A percentile compares a stretch with the other conserved stretches of the same genome.
phyloP scores from a whole-genome alignment of 768 basidiomycete species.

The Nidula microcarpa region DNA sequence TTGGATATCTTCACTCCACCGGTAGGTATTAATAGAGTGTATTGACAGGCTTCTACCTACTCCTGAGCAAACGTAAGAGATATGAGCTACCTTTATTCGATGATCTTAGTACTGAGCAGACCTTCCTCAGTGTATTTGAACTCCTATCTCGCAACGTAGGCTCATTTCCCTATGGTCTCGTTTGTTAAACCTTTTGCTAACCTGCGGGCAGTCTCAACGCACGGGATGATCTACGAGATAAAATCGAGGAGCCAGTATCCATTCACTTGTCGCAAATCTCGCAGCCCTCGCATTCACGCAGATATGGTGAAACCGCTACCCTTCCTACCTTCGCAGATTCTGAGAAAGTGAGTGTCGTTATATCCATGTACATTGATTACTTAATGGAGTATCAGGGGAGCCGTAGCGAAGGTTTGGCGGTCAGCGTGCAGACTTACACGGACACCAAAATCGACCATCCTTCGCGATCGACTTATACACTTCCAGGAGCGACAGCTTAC shows the following conservation, averaged over 20 bases:
- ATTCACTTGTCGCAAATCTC: conserved; percentile 41
- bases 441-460: not conserved
- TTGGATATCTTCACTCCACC: not conserved
- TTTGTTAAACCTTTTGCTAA: not conserved
- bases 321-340: not conserved
- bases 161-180: not conserved
- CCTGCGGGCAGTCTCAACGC: conserved; percentile 37
- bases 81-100: too few species aligned
- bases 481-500: too few species aligned
- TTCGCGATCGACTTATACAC: not conserved
- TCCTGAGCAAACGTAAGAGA: conserved; percentile 47
- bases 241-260: conserved; percentile 29
- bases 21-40: not conserved
- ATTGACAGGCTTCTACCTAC: conserved; percentile 40
- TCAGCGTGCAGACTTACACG: not conserved
- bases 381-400: not conserved
- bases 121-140: conserved; percentile 48
- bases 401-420: not conserved
- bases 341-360: conserved; percentile 13
- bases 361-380: too few species aligned
- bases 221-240: conserved; percentile 33
- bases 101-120: not conserved
- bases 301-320: conserved; percentile 11
- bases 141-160: conserved; percentile 48
- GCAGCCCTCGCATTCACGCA: conserved; percentile 18